Percentiles rank a stretch among this genome's conserved stretches.
phyloP scores from a whole-genome alignment of 441 rosid genomes.

The Macaranga tanarius region DNA sequence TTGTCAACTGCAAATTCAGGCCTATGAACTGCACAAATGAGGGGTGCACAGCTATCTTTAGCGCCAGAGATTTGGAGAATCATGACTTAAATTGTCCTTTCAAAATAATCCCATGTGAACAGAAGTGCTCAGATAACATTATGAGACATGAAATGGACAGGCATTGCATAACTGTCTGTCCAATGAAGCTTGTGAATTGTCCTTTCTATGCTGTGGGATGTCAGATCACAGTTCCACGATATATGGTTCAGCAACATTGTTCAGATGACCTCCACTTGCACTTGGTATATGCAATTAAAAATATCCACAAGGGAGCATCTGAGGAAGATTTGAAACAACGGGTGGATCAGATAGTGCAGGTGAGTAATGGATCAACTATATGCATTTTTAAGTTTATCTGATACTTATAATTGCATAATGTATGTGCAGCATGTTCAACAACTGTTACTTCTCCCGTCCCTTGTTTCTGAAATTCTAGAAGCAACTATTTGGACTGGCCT shows the following conservation, averaged over 20 bases:
- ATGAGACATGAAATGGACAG: conserved; percentile 88
- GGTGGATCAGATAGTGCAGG: conserved; percentile 67
- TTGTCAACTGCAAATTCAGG: conserved; percentile 51
- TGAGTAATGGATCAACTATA: conserved; percentile 18
- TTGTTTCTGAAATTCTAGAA: conserved; percentile 3
- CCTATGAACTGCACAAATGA: conserved; percentile 61
- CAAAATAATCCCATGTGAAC: conserved; percentile 84
- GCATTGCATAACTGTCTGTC: conserved; percentile 87
- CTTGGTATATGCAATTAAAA: conserved; percentile 57
- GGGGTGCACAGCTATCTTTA: conserved; percentile 59
- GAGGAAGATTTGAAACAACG: conserved; percentile 48
- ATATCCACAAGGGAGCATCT: conserved; percentile 56
- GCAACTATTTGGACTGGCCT: background rate
- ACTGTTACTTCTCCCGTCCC: background rate
- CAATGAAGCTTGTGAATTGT: conserved; percentile 82
- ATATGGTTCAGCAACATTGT: conserved; percentile 54
- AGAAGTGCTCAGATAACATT: conserved; percentile 59
- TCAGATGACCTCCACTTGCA: conserved; percentile 53
- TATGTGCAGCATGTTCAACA: background rate
- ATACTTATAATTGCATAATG: background rate
- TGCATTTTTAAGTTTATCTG: background rate
- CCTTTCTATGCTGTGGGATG: conserved; percentile 82
- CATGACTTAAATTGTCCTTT: conserved; percentile 74
- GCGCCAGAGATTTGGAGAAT: conserved; percentile 51
- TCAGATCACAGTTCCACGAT: conserved; percentile 51